Percentiles rank a stretch among this genome's conserved stretches.
Conservation (phyloP, 202 grass and related monocot species). For the Saccharum hybrid region DNA sequence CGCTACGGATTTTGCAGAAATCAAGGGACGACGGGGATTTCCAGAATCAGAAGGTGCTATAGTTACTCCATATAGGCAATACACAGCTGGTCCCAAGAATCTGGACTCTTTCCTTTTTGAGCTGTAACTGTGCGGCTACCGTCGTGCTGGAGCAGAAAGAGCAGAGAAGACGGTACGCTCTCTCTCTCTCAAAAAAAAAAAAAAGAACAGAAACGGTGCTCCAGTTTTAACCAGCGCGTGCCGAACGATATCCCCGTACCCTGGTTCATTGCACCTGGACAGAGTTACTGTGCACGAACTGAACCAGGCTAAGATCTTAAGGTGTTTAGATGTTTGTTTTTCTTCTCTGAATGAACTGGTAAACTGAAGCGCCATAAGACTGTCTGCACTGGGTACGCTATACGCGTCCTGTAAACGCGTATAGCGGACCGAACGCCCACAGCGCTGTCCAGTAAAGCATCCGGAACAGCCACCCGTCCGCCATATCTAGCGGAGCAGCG, state of each 20-base stretch:
- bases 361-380: background rate
- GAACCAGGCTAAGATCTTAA: background rate
- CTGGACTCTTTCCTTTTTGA: slow-evolving; percentile 41
- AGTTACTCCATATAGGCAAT: background rate
- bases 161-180: background rate
- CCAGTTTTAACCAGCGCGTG: slow-evolving; percentile 30
- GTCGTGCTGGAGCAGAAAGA: slow-evolving; percentile 8
- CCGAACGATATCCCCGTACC: background rate
- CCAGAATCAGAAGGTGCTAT: background rate
- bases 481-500: too few species aligned
- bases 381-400: too few species aligned
- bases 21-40: background rate
- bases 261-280: slow-evolving; percentile 58
- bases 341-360: background rate
- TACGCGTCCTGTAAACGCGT: too few species aligned
- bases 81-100: slow-evolving; percentile 18
- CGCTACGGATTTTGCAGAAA: background rate
- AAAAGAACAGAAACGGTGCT: background rate
- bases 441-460: too few species aligned
- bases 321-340: background rate
- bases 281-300: background rate
- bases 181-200: too few species aligned
- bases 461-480: too few species aligned
- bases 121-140: background rate
- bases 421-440: too few species aligned